Percentiles rank a stretch among this genome's conserved stretches.
Conservation (phyloP, 139 green algal genomes). For the Astrephomene gubernaculifera region DNA sequence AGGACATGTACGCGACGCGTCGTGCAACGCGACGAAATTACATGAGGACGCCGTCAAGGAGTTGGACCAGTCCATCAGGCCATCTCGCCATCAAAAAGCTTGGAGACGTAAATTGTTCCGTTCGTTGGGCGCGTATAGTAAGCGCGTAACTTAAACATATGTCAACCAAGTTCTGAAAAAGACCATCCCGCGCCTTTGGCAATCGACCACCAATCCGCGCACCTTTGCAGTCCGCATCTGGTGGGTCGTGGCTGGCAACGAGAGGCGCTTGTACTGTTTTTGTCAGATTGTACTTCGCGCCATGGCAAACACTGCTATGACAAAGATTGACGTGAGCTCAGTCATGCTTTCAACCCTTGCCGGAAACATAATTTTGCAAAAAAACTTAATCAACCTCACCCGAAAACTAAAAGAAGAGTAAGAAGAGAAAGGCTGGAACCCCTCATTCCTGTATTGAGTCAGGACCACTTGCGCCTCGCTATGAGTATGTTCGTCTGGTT, state of each 20-base stretch:
- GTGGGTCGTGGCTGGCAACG: neutral
- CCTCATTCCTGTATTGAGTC: too few relatives aligned
- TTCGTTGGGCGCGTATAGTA: too few relatives aligned
- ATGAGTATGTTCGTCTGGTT: neutral
- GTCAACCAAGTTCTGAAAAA: neutral
- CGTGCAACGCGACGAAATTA: too few relatives aligned
- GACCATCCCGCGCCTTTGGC: neutral
- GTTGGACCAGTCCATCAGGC: neutral
- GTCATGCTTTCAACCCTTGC: neutral
- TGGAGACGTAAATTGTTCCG: neutral
- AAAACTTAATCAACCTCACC: neutral
- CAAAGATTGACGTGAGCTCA: neutral
- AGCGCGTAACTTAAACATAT: too few relatives aligned
- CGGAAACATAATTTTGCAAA: neutral
- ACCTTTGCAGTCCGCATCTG: neutral
- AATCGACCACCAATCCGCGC: neutral
- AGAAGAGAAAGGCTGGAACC: neutral
- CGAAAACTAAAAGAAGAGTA: neutral
- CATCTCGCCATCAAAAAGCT: neutral
- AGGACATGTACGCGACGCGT: too few relatives aligned
- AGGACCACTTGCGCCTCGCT: too few relatives aligned
- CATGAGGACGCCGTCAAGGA: neutral
- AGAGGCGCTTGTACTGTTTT: neutral
- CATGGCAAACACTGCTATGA: neutral
- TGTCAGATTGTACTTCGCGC: slow-evolving; percentile 10